Evolutionary conservation across 192 early-diverging fungal genomes (phyloP), one percentile per base, ranked within the genome.

Genomic region (Coemansia erecta): DNA sequence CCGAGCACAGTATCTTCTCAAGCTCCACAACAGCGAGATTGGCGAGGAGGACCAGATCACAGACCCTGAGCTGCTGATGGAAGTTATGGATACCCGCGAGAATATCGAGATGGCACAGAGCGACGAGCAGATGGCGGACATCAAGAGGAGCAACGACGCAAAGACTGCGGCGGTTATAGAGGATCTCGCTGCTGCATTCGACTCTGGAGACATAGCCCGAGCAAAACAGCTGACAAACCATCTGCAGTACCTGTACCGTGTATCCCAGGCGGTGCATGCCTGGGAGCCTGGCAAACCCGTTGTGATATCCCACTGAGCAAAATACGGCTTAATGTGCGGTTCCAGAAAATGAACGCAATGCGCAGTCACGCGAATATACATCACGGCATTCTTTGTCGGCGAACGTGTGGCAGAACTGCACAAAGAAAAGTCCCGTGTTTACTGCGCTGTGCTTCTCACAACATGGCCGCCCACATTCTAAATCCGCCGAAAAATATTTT

Each of bases 1-100:
- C 12, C 82, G 94, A 10, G 91, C 94, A 10, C 82, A 86, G 43
- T 96, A 96, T 41, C 77, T 96, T 58, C 82, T 95, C 40, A 72
- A 84, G 21, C 77, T 90, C 24, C 46, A 80, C 3, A 83, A 77
- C 6, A 49, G 80, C 1, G 66, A 79, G 15, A 78, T 90, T 10
- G 65, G 77, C 35, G 90, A 94, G 64, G 61, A 83, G 8, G 85
- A 90, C 58, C 77, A 82, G 0, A 54, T 89, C 13, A 54, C 81
- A 1, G 85, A 92, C 56, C 83, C 85, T 0, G 85, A 85, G 58
- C 68, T 94, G n/a, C 66, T 95, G 65, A 89, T 89, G 87, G 86
- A 91, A 42, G 85, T 93, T 18, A 86, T 94, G 87, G 90, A 91
- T 39, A 70, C 82, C 15, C 72, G 89, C 55, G 92, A 94, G 66